A percentile compares a stretch with the other conserved stretches of the same genome.
These are phyloP conservation scores for Fraxinus sp. DNA, from an alignment of 305 asterid species.

Conservation along the genomic window DNA sequence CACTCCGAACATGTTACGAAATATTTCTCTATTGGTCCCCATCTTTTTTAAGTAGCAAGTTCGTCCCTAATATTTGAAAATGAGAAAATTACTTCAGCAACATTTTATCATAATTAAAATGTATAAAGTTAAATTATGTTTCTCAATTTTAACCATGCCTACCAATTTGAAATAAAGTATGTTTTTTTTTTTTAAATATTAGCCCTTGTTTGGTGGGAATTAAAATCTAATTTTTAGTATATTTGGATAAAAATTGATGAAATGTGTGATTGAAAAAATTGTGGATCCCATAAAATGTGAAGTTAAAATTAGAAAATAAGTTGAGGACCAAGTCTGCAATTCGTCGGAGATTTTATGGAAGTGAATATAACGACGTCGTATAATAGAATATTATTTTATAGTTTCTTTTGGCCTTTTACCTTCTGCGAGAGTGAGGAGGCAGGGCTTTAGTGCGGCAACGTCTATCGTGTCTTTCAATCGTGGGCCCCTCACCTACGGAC, in stretches of 20 bases:
- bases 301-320: background rate
- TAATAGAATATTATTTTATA: background rate
- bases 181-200: too few relatives aligned
- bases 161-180: background rate
- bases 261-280: too few relatives aligned
- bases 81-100: background rate
- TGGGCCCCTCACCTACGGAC: slow-evolving; percentile 75
- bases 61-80: background rate
- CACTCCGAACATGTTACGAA: background rate
- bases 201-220: too few relatives aligned
- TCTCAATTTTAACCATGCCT: background rate
- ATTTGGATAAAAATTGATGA: too few relatives aligned
- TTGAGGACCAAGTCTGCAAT: slow-evolving; percentile 34
- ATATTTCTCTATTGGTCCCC: background rate
- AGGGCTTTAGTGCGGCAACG: slow-evolving; percentile 92
- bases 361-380: slow-evolving; percentile 27
- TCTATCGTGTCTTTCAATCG: slow-evolving; percentile 85
- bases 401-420: slow-evolving; percentile 35
- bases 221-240: too few relatives aligned
- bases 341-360: background rate
- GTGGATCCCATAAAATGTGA: too few relatives aligned
- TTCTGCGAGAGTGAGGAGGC: slow-evolving; percentile 76
- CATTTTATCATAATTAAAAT: background rate
- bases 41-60: background rate
- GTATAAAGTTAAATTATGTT: background rate